A percentile compares a stretch with the other conserved stretches of the same genome.
phyloP scores from a whole-genome alignment of 176 grass and related monocot species.

The Panicum miliaceum region DNA sequence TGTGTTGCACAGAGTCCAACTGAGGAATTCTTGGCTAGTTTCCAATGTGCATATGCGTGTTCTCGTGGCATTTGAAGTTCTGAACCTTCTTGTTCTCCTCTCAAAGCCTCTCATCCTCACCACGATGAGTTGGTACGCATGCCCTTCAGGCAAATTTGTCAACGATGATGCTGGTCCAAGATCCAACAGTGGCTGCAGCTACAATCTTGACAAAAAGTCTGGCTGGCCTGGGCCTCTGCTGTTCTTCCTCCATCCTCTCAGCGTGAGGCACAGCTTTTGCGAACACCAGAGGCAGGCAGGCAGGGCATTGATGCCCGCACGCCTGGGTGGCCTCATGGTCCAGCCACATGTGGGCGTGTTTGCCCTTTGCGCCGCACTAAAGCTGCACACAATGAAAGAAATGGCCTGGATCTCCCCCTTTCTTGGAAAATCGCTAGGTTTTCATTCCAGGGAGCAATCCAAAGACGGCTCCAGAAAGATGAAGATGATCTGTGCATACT shows the following conservation, averaged over 20 bases:
- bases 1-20: too few relatives aligned
- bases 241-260: neutral
- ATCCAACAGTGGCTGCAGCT: neutral
- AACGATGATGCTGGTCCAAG: slow-evolving; percentile 7
- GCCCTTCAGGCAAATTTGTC: neutral
- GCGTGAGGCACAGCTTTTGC: slow-evolving; percentile 28
- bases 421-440: slow-evolving; percentile 14
- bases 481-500: too few relatives aligned
- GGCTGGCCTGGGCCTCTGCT: slow-evolving; percentile 9
- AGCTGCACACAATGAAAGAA: neutral
- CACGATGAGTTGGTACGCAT: neutral
- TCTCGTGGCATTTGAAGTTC: slow-evolving; percentile 14
- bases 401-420: slow-evolving; percentile 5
- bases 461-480: neutral
- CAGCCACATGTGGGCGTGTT: slow-evolving; percentile 41
- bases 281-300: slow-evolving; percentile 1
- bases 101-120: neutral
- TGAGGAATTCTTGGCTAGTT: too few relatives aligned
- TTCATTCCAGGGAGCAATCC: neutral
- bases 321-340: slow-evolving; percentile 42
- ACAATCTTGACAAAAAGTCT: neutral
- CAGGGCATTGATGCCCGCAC: slow-evolving; percentile 23
- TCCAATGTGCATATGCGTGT: neutral
- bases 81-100: neutral
- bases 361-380: neutral